Evolutionary conservation across 805 yeast genomes (phyloP), one percentile per base, ranked within the genome.

Genomic region (Myxozyma kluyveri): DNA sequence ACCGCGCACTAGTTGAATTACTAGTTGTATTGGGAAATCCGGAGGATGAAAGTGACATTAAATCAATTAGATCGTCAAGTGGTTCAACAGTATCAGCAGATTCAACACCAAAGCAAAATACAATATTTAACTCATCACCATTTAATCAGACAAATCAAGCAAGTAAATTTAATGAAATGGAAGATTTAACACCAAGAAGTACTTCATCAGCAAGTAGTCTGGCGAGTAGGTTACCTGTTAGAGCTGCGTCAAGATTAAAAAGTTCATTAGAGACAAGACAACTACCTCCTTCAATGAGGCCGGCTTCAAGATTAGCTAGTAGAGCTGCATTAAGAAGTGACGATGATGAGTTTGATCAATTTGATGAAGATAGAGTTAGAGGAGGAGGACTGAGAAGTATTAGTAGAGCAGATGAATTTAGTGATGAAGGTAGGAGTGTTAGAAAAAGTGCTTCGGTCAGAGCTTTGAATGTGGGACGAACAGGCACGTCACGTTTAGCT

Each of bases 171-270:
- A 42, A 31, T 22, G 17, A 29, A 14, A 18, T 39, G 10, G 43
- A 36, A 7, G 9, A 32, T 2, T 27, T 37, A 3, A 48, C 43
- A 22, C 19, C 32, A 9, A 19, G 26, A 27, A 44, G 9, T n/a
- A n/a, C n/a, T n/a, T n/a, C n/a, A n/a, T 19, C 18, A 43, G 21
- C 17, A 3, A 32, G 23, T 23, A 24, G 39, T 17, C 21, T 51
- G 3, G 51, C 48, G 12, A 37, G 37, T 14, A 45, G 59, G 5
- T 40, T 54, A 9, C 56, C 59, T 2, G 45, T 38, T 10, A 44
- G 59, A 2, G 59, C 59, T 4, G 59, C 59, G 6, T 47, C 56
- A 18, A 48, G 59, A 4, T 47, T 54, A 56, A 49, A 35, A 14
- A 39, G 21, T 6, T 54, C 59, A 26, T 48, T 54, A 12, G 59